These are phyloP conservation scores for Astragalus membranaceus DNA, from an alignment of 306 rosid genomes.

Conservation along the genomic window DNA sequence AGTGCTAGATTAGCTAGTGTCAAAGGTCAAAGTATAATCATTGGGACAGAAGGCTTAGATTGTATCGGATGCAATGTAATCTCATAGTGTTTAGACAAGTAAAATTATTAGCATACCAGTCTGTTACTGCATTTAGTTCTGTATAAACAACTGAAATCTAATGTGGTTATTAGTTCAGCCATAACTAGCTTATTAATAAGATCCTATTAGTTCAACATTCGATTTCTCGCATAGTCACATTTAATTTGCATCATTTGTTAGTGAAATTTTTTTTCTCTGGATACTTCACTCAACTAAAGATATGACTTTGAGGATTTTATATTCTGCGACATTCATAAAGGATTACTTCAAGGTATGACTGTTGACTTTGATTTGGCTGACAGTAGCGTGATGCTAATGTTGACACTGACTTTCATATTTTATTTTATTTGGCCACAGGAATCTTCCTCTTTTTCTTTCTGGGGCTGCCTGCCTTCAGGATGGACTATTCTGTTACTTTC, in stretches of 20 bases:
- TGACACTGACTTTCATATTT: conserved; percentile 6
- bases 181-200: neutral
- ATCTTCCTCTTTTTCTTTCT: conserved; percentile 62
- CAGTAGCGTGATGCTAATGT: conserved; percentile 4
- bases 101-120: neutral
- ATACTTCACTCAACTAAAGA: conserved; percentile 67
- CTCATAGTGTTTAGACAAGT: neutral
- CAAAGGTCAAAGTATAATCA: neutral
- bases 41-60: neutral
- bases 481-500: conserved; percentile 62
- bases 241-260: conserved; percentile 12
- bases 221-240: neutral
- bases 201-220: neutral
- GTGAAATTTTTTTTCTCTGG: neutral
- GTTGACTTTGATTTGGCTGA: conserved; percentile 13
- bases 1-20: neutral
- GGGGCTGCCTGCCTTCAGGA: conserved; percentile 80
- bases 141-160: neutral
- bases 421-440: conserved; percentile 40
- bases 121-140: neutral
- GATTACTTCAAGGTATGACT: conserved; percentile 67
- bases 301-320: conserved; percentile 77
- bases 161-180: neutral
- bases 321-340: conserved; percentile 69
- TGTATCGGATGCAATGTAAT: neutral